Conservation (phyloP, 768 basidiomycete species). For the Suillus placidus region DNA sequence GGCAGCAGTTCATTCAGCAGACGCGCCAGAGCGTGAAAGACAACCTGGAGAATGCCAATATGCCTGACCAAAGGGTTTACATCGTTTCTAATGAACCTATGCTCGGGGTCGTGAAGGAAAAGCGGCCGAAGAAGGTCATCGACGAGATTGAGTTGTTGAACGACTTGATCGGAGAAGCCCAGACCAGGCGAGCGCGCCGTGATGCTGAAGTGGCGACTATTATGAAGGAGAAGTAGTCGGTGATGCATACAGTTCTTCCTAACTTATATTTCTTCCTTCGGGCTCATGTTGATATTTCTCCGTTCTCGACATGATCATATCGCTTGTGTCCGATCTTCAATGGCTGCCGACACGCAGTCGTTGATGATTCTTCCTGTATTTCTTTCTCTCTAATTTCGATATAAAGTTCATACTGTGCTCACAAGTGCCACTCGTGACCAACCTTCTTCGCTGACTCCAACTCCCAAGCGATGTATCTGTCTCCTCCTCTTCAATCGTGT, state of each 20-base stretch:
- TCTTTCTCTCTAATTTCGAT: background rate
- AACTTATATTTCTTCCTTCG: background rate
- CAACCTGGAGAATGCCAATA: conserved; percentile 27
- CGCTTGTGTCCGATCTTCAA: background rate
- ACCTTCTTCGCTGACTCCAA: background rate
- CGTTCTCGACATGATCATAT: background rate
- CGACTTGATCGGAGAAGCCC: conserved; percentile 27
- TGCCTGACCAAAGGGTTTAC: conserved; percentile 35
- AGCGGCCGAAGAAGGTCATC: conserved; percentile 28
- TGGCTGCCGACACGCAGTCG: background rate
- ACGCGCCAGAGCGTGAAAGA: conserved; percentile 28
- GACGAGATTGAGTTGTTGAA: conserved; percentile 32
- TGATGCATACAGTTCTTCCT: background rate
- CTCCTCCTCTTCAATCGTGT: background rate
- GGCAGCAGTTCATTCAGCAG: conserved; percentile 31
- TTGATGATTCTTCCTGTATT: background rate
- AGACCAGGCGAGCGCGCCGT: background rate
- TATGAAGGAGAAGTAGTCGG: background rate
- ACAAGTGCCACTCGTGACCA: background rate
- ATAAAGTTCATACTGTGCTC: background rate
- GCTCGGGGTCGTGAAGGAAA: conserved; percentile 30
- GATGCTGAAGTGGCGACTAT: background rate
- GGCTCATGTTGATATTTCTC: background rate
- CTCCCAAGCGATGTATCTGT: background rate
- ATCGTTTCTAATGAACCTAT: conserved; percentile 29